Base-by-base conservation (phyloP, 805 yeast species). In the Barnettozyma siamensis region DNA sequence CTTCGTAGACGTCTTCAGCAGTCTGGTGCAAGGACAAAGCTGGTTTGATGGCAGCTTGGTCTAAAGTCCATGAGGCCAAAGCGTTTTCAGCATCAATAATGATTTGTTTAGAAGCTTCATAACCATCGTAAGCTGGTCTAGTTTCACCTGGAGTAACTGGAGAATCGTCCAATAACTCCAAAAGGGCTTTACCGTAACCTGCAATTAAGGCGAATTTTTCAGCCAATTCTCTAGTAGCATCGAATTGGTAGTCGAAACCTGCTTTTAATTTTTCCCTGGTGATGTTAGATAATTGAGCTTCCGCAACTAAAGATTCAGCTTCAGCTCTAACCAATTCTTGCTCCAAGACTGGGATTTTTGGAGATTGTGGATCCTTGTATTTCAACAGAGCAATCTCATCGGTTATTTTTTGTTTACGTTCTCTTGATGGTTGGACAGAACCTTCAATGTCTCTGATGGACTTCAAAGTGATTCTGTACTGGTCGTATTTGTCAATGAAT, bases 121-220 rank as follows among this genome's bases (percentile, higher is more conserved):
- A 91, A 54, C 98, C 98, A 62, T 93, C 98, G 69, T 93, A 91
- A 46, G 96, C 91, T 37, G 96, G 91, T 75, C 98, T 88, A 52
- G 96, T 83, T 76, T 91, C 98, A 74, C 99, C 99, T 50, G 99
- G 99, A 54, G 97, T 91, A 51, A 93, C 96, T 50, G 98, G 95
- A 52, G 93, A 71, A 69, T 91, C 98, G 65, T 91, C 98, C 64
- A 91, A 78, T 62, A 91, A 80, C 75, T 93, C 98, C 62, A 93
- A 76, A 53, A 91, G 72, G 34, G 96, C 96, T 76, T 91, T 91
- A 72, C 98, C 98, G 76, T 93, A 93, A 62, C 97, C 97, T 57
- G 98, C 97, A 71, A 91, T 91, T 57, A 93, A 75, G 40, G 98
- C 98, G 55, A 86, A 76, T 74, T 93, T 93, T 76, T 93, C 98